These are phyloP conservation scores for Clathrospora elynae DNA, from an alignment of 2,329 filamentous ascomycete species.

Conservation along the genomic window DNA sequence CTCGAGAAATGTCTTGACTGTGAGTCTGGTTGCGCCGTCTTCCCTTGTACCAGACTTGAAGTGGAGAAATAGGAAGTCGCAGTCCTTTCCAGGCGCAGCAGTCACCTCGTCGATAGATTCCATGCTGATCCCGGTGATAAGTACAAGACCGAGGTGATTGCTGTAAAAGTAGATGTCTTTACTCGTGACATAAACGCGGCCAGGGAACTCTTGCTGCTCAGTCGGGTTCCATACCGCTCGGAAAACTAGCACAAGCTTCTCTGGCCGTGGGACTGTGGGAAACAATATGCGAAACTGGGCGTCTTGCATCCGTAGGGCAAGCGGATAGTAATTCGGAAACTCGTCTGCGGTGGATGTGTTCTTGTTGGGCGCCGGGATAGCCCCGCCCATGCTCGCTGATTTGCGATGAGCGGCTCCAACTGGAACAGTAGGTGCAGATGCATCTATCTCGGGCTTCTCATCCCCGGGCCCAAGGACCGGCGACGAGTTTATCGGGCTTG, in stretches of 20 bases:
- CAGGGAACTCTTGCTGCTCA: constrained; percentile 76
- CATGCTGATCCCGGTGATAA: constrained; percentile 78
- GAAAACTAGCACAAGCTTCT: constrained; percentile 90
- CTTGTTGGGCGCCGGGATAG: constrained; percentile 21
- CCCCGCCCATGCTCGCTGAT: constrained; percentile 60
- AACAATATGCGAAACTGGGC: constrained; percentile 93
- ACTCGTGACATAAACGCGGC: constrained; percentile 85
- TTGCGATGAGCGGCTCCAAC: constrained; percentile 55
- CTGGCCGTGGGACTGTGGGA: constrained; percentile 74
- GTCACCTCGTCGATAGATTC: constrained; percentile 85
- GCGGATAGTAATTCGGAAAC: constrained; percentile 78
- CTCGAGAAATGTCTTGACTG: constrained; percentile 91
- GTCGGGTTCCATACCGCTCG: constrained; percentile 85
- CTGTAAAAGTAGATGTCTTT: constrained; percentile 95
- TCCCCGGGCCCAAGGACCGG: constrained; percentile 27
- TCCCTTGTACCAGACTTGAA: constrained; percentile 67
- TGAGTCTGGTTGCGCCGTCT: constrained; percentile 72
- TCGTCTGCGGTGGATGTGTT: constrained; percentile 51
- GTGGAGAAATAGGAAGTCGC: constrained; percentile 90
- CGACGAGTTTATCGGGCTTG: constrained; percentile 39
- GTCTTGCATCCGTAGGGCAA: constrained; percentile 82
- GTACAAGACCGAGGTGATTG: constrained; percentile 86
- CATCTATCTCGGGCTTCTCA: constrained; percentile 16
- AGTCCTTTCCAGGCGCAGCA: constrained; percentile 84
- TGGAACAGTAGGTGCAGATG: constrained; percentile 22